A percentile compares a stretch with the other conserved stretches of the same genome.
phyloP scores from a whole-genome alignment of 2,329 filamentous ascomycete species.

The Teratosphaeria gauchensis region DNA sequence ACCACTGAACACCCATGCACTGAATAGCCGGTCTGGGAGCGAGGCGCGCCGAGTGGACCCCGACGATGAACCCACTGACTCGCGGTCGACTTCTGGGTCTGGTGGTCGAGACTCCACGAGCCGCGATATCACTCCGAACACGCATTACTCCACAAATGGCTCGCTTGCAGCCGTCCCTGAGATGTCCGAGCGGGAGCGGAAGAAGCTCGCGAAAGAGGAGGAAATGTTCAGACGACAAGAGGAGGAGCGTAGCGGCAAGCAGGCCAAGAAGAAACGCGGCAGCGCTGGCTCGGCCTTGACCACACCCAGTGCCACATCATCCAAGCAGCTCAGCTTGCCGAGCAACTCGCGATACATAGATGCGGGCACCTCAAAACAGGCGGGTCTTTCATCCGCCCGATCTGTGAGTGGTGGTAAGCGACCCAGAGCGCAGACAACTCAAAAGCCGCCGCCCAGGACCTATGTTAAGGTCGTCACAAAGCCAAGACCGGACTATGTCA shows the following conservation, averaged over 20 bases:
- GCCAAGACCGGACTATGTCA: constrained; percentile 22
- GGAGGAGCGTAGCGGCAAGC: constrained; percentile 42
- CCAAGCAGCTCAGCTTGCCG: constrained; percentile 30
- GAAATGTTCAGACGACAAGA: constrained; percentile 53
- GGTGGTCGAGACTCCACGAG: constrained; percentile 47
- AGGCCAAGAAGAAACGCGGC: constrained; percentile 47
- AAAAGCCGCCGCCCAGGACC: constrained; percentile 8
- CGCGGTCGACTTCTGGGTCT: constrained; percentile 48
- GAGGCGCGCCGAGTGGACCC: constrained; percentile 41
- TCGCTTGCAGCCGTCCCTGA: constrained; percentile 32
- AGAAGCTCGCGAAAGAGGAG: constrained; percentile 54
- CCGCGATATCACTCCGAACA: constrained; percentile 52
- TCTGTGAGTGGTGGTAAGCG: constrained; percentile 10
- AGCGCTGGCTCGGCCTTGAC: constrained; percentile 45
- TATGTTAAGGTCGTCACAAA: constrained; percentile 7
- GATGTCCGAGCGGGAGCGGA: constrained; percentile 52
- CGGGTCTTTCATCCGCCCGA: constrained; percentile 12
- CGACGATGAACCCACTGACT: constrained; percentile 49
- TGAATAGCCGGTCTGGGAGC: constrained; percentile 51
- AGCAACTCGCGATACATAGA: constrained; percentile 19
- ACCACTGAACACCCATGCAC: constrained; percentile 44
- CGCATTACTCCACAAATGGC: constrained; percentile 40
- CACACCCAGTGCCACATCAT: constrained; percentile 37
- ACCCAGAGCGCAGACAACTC: constrained; percentile 5
- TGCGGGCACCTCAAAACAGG: constrained; percentile 17